A percentile compares a stretch with the other conserved stretches of the same genome.
Conservation (phyloP, 441 rosid species). For the Populus hybrid region DNA sequence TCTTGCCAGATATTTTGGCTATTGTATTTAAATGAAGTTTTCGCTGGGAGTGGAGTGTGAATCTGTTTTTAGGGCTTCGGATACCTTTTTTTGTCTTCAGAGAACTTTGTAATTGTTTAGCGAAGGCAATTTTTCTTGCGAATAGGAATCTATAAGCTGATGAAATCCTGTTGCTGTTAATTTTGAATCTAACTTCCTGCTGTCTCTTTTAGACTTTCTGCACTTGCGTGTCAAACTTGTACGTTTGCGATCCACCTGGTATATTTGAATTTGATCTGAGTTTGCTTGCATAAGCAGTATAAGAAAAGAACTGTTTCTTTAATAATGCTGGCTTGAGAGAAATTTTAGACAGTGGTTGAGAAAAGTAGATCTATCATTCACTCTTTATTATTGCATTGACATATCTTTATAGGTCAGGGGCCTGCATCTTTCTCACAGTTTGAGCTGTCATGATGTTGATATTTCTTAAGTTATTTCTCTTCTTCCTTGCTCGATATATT, state of each 20-base stretch:
- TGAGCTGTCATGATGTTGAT: slow-evolving; percentile 43
- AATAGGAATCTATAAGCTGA: slow-evolving; percentile 1
- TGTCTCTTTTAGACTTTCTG: background rate
- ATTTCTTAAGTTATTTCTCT: slow-evolving; percentile 2
- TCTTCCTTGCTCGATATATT: background rate
- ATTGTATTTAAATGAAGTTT: background rate
- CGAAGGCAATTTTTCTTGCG: slow-evolving; percentile 1
- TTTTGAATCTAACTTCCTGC: background rate
- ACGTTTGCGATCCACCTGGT: background rate
- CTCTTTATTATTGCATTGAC: background rate
- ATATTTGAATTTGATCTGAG: slow-evolving; percentile 8
- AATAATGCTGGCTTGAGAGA: background rate
- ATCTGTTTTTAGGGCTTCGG: background rate
- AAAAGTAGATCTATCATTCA: slow-evolving; percentile 12
- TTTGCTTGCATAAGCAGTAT: slow-evolving; percentile 18
- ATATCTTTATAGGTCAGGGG: background rate
- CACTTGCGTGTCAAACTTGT: background rate
- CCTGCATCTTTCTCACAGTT: background rate
- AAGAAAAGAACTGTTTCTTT: background rate
- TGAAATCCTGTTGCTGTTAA: background rate
- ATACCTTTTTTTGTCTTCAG: background rate
- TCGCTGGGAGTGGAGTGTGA: background rate
- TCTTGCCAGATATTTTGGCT: background rate
- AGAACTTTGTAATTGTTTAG: background rate
- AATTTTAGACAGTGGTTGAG: background rate